Percentiles rank a stretch among this genome's conserved stretches.
These are phyloP conservation scores for Carex myosuroides DNA, from an alignment of 176 grass and related monocot species.

Conservation along the genomic window DNA sequence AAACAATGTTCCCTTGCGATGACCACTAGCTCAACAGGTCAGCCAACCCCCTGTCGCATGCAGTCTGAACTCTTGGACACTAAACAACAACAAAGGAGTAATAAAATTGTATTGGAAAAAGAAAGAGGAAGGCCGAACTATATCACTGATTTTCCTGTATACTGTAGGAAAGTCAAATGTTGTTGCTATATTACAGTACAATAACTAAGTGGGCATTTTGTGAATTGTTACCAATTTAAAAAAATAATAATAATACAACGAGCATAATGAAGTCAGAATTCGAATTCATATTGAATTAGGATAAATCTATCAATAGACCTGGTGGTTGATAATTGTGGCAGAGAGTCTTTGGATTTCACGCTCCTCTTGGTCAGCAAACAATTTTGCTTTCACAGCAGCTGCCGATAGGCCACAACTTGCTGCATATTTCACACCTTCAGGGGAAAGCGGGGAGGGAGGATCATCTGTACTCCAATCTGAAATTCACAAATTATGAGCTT, in stretches of 20 bases:
- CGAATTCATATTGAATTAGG: background rate
- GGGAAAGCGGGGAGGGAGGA: constrained; percentile 29
- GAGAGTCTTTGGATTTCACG: constrained; percentile 89
- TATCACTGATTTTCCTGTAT: background rate
- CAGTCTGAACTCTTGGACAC: background rate
- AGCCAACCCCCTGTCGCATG: background rate
- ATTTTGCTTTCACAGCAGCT: constrained; percentile 86
- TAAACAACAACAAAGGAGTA: background rate
- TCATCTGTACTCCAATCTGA: constrained; percentile 17
- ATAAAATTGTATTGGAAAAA: background rate
- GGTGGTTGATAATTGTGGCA: constrained; percentile 82
- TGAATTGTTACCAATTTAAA: background rate
- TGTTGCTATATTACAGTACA: background rate
- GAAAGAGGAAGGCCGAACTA: background rate
- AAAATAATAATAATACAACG: background rate
- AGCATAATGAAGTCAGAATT: background rate
- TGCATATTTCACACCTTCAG: constrained; percentile 60
- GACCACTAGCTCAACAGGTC: background rate
- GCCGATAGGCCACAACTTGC: constrained; percentile 67
- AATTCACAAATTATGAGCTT: background rate
- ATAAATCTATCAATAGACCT: constrained; percentile 28
- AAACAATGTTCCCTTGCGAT: background rate
- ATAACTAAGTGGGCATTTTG: background rate
- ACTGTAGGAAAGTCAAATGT: background rate
- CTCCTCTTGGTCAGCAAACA: constrained; percentile 92